Evolutionary conservation across 2,329 filamentous ascomycete species (phyloP).

Genomic region (Eurotiales sp.): DNA sequence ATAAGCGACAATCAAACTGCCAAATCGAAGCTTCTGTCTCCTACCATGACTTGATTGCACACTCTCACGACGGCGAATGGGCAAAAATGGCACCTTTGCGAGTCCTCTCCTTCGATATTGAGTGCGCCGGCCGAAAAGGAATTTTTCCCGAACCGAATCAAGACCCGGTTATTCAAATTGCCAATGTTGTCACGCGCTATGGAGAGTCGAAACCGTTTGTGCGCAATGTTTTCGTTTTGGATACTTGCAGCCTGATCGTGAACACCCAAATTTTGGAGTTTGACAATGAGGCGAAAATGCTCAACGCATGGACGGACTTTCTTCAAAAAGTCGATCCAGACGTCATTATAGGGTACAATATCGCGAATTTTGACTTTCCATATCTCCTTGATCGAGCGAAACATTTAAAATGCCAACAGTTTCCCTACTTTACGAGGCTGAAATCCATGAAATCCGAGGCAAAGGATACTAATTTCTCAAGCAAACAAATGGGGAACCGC

Average conservation of each 20-base stretch:
- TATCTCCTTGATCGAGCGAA: constrained; percentile 87
- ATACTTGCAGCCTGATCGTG: constrained; percentile 88
- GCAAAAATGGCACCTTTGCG: constrained; percentile 95
- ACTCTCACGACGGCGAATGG: constrained; percentile 89
- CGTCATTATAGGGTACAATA: constrained; percentile 98
- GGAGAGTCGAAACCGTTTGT: constrained; percentile 95
- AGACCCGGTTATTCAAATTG: constrained; percentile 96
- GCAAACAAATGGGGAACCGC: constrained; percentile 96
- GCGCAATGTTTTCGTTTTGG: constrained; percentile 91
- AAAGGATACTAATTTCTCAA: constrained; percentile 83
- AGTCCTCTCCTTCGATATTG: constrained; percentile 95
- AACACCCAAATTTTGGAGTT: constrained; percentile 90
- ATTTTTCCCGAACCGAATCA: constrained; percentile 90
- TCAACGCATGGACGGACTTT: constrained; percentile 89
- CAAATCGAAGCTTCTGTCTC: constrained; percentile 89
- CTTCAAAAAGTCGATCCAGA: constrained; percentile 87
- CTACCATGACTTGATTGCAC: constrained; percentile 78
- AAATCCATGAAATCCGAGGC: constrained; percentile 66
- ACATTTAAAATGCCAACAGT: constrained; percentile 73
- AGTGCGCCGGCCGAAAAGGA: constrained; percentile 95
- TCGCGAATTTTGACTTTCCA: constrained; percentile 96
- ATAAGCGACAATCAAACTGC: constrained; percentile 79
- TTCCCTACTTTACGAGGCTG: constrained; percentile 84
- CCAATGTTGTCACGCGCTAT: constrained; percentile 89
- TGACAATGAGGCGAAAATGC: constrained; percentile 77